phyloP scores from a whole-genome alignment of 345 rosid genomes.

The Gossypium sturtianum region DNA sequence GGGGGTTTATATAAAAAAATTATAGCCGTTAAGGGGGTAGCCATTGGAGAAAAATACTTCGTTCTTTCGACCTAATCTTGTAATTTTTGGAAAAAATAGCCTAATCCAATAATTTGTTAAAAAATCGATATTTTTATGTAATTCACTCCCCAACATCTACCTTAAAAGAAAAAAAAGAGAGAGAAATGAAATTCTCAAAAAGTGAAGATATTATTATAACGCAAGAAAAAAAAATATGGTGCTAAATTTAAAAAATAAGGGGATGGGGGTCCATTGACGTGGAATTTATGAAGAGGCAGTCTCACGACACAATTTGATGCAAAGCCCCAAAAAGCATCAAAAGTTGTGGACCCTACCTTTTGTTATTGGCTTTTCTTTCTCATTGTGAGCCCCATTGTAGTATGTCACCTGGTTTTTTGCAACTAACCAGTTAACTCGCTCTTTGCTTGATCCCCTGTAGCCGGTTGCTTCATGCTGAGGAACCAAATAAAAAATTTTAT shows the following conservation, averaged over 20 bases:
- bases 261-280: not conserved
- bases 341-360: slow-evolving; percentile 1
- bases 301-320: not conserved
- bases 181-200: not conserved
- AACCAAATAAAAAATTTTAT: no score
- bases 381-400: slow-evolving; percentile 5
- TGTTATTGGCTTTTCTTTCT: not conserved
- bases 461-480: slow-evolving; percentile 2
- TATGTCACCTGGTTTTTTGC: slow-evolving; percentile 31
- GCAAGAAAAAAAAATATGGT: not conserved
- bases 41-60: no score
- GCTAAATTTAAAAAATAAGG: not conserved
- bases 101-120: no score
- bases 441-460: slow-evolving; percentile 6
- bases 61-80: no score
- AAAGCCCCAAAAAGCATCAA: slow-evolving; percentile 8
- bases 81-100: no score
- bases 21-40: no score
- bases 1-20: no score
- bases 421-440: not conserved
- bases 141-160: no score
- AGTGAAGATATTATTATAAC: not conserved
- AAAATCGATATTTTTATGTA: no score
- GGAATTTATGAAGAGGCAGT: not conserved
- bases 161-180: no score